Base-by-base conservation (phyloP, 768 basidiomycete species). In the Termitomyces sp. region DNA sequence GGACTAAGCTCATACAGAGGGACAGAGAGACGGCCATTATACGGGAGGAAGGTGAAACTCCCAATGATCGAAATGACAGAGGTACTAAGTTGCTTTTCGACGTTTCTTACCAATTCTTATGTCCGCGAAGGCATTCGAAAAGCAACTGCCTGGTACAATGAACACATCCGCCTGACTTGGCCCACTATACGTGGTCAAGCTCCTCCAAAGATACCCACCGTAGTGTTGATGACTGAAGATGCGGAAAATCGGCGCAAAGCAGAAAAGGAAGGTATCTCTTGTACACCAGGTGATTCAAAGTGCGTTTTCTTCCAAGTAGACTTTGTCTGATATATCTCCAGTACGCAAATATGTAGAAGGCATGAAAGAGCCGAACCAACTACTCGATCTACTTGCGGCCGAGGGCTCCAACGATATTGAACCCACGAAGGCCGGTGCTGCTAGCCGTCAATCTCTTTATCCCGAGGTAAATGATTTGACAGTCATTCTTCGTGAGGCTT, bases 31-130 rank as follows among this genome's bases (percentile, higher is more conserved):
- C 92, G 0, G 90, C 89, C 0, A 81, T 93, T 10, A 77, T 90
- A 41, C 77, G 90, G 16, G 84, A 88, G 61, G 85, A 88, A 55
- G 85, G 78, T 4, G 92, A 95, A 72, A 85, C 84, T 0, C 92
- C 94, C 0, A 98, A 98, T 64, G 97, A 99, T 68, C 80, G 90
- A 28, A 98, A 98, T 66, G 97, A 98, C 68, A 76, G 97, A 82
- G 89, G 94, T 92, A 58, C 31, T 72, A 67, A 16, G n/a, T 28
- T 16, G 12, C 48, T 4, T 9, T 12, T 5, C 33, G 33, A 51
- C 15, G 20, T 36, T 24, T 39, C 37, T 59, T 34, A 2, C 54
- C 34, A 28, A 44, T 31, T 33, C 16, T 53, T 26, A 58, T 34
- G 15, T 10, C n/a, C 2, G 16, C 26, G 28, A 61, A 94, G 95